phyloP scores from a whole-genome alignment of 2,329 filamentous ascomycete genomes.

The Colletotrichum sp. region DNA sequence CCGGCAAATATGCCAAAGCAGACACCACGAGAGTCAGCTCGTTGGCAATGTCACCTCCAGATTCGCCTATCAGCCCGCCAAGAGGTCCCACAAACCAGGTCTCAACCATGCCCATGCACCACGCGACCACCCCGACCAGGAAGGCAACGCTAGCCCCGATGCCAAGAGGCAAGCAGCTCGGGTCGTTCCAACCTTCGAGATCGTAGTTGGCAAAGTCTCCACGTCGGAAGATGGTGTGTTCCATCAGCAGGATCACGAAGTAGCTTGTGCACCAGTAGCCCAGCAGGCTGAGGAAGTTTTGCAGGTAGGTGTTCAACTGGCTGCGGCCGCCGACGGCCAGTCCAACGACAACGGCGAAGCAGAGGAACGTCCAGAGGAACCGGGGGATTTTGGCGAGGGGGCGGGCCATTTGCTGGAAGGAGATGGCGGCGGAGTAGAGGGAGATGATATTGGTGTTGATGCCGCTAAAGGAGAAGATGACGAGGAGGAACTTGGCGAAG shows the following conservation, averaged over 20 bases:
- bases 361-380: neutral
- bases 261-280: neutral
- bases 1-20: neutral
- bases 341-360: neutral
- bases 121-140: neutral
- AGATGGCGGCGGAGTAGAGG: neutral
- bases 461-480: neutral
- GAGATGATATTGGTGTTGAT: neutral
- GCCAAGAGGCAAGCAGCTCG: neutral
- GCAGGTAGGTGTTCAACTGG: neutral
- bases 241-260: neutral
- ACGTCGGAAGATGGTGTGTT: neutral
- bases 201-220: neutral
- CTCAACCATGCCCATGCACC: neutral
- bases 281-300: neutral
- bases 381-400: neutral
- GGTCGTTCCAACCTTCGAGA: neutral
- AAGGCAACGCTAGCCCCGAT: neutral
- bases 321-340: neutral
- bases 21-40: neutral
- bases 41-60: neutral
- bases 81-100: neutral
- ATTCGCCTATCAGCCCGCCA: neutral
- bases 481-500: neutral
- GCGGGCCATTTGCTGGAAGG: neutral